Percentiles rank a stretch among this genome's conserved stretches.
These are phyloP conservation scores for Mycoemilia scoparia DNA, from an alignment of 192 early-diverging fungal genomes.

Conservation along the genomic window DNA sequence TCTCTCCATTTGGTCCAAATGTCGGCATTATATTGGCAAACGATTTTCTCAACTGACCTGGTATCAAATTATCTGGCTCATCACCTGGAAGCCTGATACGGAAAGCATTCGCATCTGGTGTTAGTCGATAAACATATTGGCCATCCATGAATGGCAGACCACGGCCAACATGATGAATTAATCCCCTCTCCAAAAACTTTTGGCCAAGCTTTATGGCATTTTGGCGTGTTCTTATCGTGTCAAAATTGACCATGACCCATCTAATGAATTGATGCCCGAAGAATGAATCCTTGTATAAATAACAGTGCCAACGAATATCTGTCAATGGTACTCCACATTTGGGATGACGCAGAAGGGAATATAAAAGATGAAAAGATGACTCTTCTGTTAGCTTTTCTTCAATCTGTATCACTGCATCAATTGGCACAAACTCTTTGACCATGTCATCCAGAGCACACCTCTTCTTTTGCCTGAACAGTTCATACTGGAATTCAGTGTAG, in stretches of 20 bases:
- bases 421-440: no score
- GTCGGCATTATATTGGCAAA: no score
- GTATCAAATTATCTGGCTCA: no score
- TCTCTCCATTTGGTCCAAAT: no score
- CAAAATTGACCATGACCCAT: slow-evolving; percentile 66
- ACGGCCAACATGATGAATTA: slow-evolving; percentile 43
- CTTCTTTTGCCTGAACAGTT: no score
- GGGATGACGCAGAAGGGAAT: slow-evolving; percentile 51
- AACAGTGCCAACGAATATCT: slow-evolving; percentile 75
- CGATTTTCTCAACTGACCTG: no score
- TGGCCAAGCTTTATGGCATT: slow-evolving; percentile 68
- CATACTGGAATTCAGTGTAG: no score
- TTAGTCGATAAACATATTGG: slow-evolving; percentile 69
- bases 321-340: slow-evolving; percentile 42
- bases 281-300: slow-evolving; percentile 49
- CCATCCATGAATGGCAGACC: slow-evolving; percentile 72
- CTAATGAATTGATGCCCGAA: slow-evolving; percentile 72
- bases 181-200: slow-evolving; percentile 46
- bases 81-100: no score
- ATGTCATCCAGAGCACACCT: no score
- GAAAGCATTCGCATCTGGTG: no score
- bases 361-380: slow-evolving; percentile 33
- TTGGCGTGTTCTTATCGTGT: slow-evolving; percentile 51
- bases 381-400: slow-evolving; percentile 30
- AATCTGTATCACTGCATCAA: no score